Conservation (phyloP, 345 rosid genomes). For the Arabidopsis arenosa region DNA sequence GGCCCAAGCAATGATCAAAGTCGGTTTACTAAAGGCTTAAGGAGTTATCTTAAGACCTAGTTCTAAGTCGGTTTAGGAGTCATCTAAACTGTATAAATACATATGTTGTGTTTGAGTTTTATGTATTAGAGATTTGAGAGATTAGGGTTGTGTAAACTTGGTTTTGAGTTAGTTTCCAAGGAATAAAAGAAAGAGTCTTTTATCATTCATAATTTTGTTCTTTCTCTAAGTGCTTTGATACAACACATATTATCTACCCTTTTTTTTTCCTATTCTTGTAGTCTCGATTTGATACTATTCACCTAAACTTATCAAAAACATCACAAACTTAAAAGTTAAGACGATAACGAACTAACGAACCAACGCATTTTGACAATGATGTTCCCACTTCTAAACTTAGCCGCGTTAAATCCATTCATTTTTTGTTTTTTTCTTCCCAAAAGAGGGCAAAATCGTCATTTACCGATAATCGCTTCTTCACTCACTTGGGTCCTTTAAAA, state of each 20-base stretch:
- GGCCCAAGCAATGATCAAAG: too few relatives aligned
- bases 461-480: conserved; percentile 4
- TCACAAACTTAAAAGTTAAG: background rate
- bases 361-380: conserved; percentile 11
- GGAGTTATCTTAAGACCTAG: too few relatives aligned
- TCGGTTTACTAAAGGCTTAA: too few relatives aligned
- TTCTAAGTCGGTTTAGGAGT: too few relatives aligned
- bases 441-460: conserved; percentile 18
- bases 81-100: too few relatives aligned
- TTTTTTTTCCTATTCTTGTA: background rate
- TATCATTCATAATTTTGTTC: too few relatives aligned
- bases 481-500: conserved; percentile 13
- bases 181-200: too few relatives aligned
- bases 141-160: too few relatives aligned
- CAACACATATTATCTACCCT: background rate
- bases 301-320: background rate
- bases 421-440: background rate
- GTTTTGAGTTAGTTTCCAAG: too few relatives aligned
- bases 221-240: too few relatives aligned
- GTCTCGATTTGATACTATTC: background rate
- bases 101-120: too few relatives aligned
- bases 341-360: background rate
- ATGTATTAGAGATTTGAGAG: too few relatives aligned
- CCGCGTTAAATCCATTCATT: background rate
- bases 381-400: background rate